Base-by-base conservation (phyloP, 2,329 filamentous ascomycete genomes). In the Neonectria sp. region DNA sequence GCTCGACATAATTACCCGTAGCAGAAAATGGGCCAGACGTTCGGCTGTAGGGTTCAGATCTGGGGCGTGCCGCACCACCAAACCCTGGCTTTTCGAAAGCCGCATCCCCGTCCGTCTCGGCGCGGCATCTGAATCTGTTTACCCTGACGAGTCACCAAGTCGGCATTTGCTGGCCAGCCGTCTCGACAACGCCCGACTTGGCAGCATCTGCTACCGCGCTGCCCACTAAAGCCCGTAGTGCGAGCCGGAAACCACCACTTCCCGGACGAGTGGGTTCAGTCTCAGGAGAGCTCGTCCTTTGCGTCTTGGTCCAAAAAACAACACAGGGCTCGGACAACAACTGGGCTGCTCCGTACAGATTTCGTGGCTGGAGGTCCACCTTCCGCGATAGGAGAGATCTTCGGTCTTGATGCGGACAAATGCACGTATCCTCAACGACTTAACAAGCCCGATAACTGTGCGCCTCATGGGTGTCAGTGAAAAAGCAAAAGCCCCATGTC, bases 361-460 rank as follows among this genome's bases (percentile, higher is more conserved):
- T 60, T 52, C 37, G 45, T 27, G 12, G 21, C 25, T 25, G 33
- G 37, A 55, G 46, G 45, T 67, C 59, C 59, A 61, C 61, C 49
- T 63, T 56, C 51, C 57, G 53, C 55, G 56, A 60, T 48, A 43
- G 37, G 52, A 55, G 59, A 27, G 68, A 63, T 68, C 65, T 17
- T 58, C 59, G 31, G 60, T 27, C 46, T 21, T 53, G 68, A 60
- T 48, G 46, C 45, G 53, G 51, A 37, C 24, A 11, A 64, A 27
- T 58, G 49, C 35, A n/a, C 59, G 25, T 56, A 55, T 21, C 37
- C 45, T 25, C 61, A 55, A 60, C 40, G 31, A 55, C 55, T 60
- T 46, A 65, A 63, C 58, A 49, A 12, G 40, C 9, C 40, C 40
- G 11, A 45, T 45, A 21, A 45, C n/a, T 45, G 24, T 45, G 40